Evolutionary conservation across 2,329 filamentous ascomycete species (phyloP), one percentile per base, ranked within the genome.

Genomic region (Decorospora gaudefroyi): DNA sequence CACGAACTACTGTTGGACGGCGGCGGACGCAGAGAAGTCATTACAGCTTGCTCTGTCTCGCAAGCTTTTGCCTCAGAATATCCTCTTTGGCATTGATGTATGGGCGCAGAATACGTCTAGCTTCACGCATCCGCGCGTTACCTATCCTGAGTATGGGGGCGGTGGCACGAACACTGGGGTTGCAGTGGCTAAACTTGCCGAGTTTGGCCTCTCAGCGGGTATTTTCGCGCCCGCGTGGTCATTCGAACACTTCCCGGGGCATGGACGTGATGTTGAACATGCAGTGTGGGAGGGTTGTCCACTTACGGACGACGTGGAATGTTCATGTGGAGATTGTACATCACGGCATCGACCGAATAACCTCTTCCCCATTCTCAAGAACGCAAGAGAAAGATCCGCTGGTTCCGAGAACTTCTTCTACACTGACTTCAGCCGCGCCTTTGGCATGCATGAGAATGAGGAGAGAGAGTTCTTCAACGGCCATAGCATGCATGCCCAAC

Each of bases 211-310:
- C 5, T 67, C 68, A n/a, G 68, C 64, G 23, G 74, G 72, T 3
- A 53, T 76, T 1, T 77, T 76, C 50, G 74, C 70, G 6, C 74
- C 74, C 2, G 75, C 72, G 4, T 76, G 74, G 75, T 69, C 71
- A 4, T 75, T 70, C 46, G 74, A 77, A 48, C 72, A 76, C 40
- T 76, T 76, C 25, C 52, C 57, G 10, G 41, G 42, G 2, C 35
- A 63, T 19, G 60, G 55, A 11, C 52, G 49, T 13, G 48, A 30
- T 3, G 53, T 71, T 4, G 68, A 72, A 29, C 49, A 46, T 10
- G 51, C 61, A 6, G 57, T 73, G 36, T 74, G 72, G 72, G 55
- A 68, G 10, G 72, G 69, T 0, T 12, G 16, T 3, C 19, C 35
- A 10, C 48, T 73, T 6, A 57, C 66, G 1, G 31, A 52, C 2